phyloP scores from a whole-genome alignment of 1,139 yeast genomes.

The Spencermartinsiella ligniputridi region DNA sequence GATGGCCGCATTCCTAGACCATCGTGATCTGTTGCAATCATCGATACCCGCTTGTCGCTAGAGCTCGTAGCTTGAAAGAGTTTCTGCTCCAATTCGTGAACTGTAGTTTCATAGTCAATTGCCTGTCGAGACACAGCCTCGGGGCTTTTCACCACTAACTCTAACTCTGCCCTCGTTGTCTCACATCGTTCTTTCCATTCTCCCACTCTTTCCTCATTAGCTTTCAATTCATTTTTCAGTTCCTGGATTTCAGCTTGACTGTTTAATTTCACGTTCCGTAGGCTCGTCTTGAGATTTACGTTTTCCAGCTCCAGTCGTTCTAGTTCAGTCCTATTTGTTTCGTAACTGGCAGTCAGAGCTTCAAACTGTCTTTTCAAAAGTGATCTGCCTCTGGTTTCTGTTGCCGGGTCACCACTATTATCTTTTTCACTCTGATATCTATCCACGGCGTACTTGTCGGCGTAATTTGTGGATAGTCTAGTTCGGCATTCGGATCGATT shows the following conservation, averaged over 20 bases:
- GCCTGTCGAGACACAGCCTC: constrained; percentile 37
- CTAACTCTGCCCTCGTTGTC: constrained; percentile 31
- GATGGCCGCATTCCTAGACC: background rate
- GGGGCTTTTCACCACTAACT: constrained; percentile 29
- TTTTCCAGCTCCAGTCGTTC: constrained; percentile 34
- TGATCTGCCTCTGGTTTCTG: constrained; percentile 17
- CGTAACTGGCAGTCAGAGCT: constrained; percentile 22
- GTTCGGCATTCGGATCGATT: background rate
- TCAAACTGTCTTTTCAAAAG: constrained; percentile 22
- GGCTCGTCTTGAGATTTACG: constrained; percentile 31
- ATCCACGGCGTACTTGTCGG: background rate
- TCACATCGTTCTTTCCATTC: constrained; percentile 33
- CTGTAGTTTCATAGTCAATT: constrained; percentile 33
- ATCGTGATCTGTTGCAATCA: constrained; percentile 14
- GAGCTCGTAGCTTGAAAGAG: constrained; percentile 19
- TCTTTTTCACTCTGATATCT: background rate
- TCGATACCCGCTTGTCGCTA: constrained; percentile 24
- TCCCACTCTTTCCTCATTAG: constrained; percentile 24
- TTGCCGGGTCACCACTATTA: too few relatives aligned
- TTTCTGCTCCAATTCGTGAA: constrained; percentile 26
- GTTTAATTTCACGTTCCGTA: constrained; percentile 31
- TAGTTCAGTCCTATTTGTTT: constrained; percentile 26
- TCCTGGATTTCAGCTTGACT: constrained; percentile 27
- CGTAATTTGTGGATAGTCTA: background rate
- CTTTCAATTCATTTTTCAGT: constrained; percentile 26